phyloP scores from a whole-genome alignment of 495 filamentous ascomycete genomes.

The Cetradonia linearis region DNA sequence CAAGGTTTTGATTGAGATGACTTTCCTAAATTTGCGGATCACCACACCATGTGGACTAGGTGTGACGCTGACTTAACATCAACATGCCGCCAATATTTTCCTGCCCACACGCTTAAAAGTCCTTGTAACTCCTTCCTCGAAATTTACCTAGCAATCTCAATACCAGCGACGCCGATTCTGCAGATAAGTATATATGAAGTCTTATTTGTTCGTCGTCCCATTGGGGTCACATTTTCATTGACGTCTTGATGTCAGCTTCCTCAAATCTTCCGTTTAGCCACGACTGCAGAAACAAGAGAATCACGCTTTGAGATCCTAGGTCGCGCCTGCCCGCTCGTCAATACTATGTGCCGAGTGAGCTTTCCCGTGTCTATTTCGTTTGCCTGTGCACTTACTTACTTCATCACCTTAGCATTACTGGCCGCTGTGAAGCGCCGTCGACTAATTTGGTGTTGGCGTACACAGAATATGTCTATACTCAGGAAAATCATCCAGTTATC shows the following conservation, averaged over 20 bases:
- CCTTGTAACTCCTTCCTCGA: neutral
- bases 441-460: neutral
- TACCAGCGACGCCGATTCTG: neutral
- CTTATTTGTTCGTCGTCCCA: neutral
- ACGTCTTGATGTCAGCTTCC: neutral
- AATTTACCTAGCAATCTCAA: neutral
- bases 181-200: no score
- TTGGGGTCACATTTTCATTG: neutral
- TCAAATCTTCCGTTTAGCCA: neutral
- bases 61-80: neutral
- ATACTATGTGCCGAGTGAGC: neutral
- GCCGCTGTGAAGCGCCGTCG: neutral
- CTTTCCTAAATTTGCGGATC: no score
- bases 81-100: neutral
- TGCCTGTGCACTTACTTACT: neutral
- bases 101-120: neutral
- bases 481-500: conserved; percentile 4
- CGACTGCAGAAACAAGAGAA: neutral
- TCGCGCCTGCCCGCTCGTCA: neutral
- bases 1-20: neutral
- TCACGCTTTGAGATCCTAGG: neutral
- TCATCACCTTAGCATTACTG: neutral
- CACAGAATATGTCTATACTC: neutral
- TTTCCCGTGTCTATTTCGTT: neutral
- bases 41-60: neutral